These are phyloP conservation scores for Akebia trifoliata DNA, from an alignment of 164 flowering plant species.

Conservation along the genomic window DNA sequence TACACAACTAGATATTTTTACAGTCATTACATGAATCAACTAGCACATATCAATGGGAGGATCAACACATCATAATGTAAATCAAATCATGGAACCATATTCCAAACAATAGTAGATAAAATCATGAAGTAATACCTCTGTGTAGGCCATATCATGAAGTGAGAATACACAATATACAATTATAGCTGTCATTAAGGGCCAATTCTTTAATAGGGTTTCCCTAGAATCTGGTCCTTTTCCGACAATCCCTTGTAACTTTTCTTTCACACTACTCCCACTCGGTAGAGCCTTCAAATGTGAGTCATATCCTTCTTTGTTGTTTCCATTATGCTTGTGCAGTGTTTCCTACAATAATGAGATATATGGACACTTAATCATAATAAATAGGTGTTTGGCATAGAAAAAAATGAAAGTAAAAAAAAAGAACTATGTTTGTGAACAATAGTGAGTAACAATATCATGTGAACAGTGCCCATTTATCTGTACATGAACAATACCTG, in stretches of 20 bases:
- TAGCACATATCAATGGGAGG: not conserved
- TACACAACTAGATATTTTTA: not conserved
- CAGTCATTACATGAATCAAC: not conserved
- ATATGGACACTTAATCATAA: not conserved
- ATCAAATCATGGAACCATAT: too few relatives aligned
- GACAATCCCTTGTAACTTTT: too few relatives aligned
- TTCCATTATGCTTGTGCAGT: constrained; percentile 41
- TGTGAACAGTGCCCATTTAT: too few relatives aligned
- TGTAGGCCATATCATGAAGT: constrained; percentile 69
- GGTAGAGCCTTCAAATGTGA: too few relatives aligned
- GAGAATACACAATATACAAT: constrained; percentile 51
- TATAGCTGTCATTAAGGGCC: constrained; percentile 60
- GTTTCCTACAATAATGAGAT: constrained; percentile 48
- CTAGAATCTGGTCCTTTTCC: constrained; percentile 7
- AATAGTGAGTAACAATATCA: too few relatives aligned
- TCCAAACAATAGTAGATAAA: too few relatives aligned
- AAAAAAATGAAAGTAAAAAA: not conserved
- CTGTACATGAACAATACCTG: too few relatives aligned
- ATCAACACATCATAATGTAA: constrained; percentile 9
- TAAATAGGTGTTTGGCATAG: not conserved
- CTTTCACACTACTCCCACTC: too few relatives aligned
- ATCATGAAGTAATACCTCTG: too few relatives aligned
- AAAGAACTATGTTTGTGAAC: too few relatives aligned
- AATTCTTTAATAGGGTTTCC: constrained; percentile 38
- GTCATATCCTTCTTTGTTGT: not conserved